Evolutionary conservation across 2,329 filamentous ascomycete species (phyloP).

Genomic region (Xylaria arbuscula): DNA sequence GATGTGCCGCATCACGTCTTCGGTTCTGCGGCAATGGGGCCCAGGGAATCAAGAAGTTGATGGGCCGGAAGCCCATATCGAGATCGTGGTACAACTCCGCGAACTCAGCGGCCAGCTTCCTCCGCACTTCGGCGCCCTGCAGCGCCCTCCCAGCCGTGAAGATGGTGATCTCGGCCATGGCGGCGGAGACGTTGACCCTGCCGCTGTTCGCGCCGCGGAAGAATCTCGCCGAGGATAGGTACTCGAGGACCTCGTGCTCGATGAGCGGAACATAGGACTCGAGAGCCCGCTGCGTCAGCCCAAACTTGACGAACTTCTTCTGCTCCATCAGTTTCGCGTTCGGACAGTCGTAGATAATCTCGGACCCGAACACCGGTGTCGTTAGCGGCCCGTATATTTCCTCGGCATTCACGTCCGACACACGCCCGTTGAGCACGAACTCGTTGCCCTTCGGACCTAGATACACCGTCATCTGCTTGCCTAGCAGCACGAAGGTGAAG

Average conservation of each 20-base stretch:
- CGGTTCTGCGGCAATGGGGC: slow-evolving; percentile 80
- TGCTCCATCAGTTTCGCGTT: neutral
- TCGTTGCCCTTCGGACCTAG: neutral
- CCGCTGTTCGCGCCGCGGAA: neutral
- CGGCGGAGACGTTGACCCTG: neutral
- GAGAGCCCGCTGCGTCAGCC: neutral
- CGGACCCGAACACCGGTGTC: neutral
- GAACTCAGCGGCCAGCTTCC: neutral
- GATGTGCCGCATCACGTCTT: slow-evolving; percentile 75
- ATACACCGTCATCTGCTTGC: neutral
- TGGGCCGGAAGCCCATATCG: neutral
- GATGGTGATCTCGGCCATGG: neutral
- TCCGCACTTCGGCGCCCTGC: neutral
- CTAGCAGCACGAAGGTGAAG: neutral
- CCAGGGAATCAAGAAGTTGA: slow-evolving; percentile 84
- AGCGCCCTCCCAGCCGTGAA: neutral
- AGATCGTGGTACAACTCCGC: neutral
- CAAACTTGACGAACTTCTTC: neutral
- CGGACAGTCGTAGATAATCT: neutral
- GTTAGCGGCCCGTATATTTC: neutral
- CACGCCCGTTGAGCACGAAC: neutral
- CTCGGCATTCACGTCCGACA: neutral
- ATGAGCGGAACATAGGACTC: neutral
- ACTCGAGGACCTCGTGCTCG: neutral
- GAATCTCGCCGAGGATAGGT: neutral